phyloP scores from a whole-genome alignment of 2,329 filamentous ascomycete genomes.

The Aspergillus costaricaensis region DNA sequence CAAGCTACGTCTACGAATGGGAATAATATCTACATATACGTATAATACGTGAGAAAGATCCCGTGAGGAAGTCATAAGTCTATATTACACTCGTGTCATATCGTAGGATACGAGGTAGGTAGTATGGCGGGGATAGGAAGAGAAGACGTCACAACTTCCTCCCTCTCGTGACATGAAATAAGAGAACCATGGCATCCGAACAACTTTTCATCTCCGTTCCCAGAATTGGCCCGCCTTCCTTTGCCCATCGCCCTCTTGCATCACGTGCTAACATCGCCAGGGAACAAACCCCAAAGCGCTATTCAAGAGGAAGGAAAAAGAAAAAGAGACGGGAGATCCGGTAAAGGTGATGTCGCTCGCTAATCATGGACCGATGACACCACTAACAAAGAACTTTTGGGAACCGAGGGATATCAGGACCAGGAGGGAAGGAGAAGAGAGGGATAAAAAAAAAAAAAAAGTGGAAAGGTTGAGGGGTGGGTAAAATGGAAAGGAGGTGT shows the following conservation, averaged over 20 bases:
- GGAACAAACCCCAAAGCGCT: not conserved
- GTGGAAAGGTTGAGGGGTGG: slow-evolving; percentile 23
- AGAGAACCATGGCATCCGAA: slow-evolving; percentile 25
- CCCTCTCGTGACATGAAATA: slow-evolving; percentile 21
- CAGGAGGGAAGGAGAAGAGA: slow-evolving; percentile 31
- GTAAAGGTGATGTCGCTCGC: slow-evolving; percentile 34
- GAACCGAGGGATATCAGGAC: slow-evolving; percentile 47
- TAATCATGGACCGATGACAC: slow-evolving; percentile 35
- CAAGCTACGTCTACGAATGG: not conserved
- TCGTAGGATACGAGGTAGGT: slow-evolving; percentile 24
- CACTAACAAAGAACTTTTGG: slow-evolving; percentile 43
- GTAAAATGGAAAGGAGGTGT: slow-evolving; percentile 19
- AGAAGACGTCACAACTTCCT: slow-evolving; percentile 28
- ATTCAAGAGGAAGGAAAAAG: slow-evolving; percentile 3
- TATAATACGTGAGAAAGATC: slow-evolving; percentile 1
- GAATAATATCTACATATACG: not conserved
- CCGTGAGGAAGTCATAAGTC: slow-evolving; percentile 34
- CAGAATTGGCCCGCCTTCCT: slow-evolving; percentile 9
- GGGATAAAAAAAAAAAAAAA: slow-evolving; percentile 27
- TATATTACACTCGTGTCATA: slow-evolving; percentile 33
- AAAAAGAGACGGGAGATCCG: slow-evolving; percentile 9
- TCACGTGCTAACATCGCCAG: not conserved
- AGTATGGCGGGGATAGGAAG: slow-evolving; percentile 20
- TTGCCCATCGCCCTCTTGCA: not conserved
- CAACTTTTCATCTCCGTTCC: slow-evolving; percentile 27